phyloP scores from a whole-genome alignment of 2,329 filamentous ascomycete species.

The Trichoderma sp. region DNA sequence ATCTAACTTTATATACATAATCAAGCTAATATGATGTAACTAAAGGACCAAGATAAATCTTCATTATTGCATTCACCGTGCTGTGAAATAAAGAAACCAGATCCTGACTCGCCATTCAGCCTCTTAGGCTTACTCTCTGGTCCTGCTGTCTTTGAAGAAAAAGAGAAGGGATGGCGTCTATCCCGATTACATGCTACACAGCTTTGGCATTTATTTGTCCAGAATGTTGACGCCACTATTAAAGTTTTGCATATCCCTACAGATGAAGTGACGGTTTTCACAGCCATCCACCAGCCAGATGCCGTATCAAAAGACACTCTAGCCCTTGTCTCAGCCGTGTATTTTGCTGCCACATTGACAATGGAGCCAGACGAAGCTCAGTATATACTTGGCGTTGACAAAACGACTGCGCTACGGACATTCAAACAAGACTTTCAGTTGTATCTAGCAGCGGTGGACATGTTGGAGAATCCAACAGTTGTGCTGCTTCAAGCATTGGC shows the following conservation, averaged over 20 bases:
- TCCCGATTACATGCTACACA: constrained; percentile 33
- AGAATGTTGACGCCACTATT: constrained; percentile 35
- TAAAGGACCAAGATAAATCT: constrained; percentile 26
- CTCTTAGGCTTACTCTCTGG: constrained; percentile 39
- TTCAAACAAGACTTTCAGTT: constrained; percentile 43
- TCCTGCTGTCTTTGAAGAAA: constrained; percentile 27
- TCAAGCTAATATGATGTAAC: not conserved
- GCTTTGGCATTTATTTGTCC: constrained; percentile 37
- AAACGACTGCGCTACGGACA: constrained; percentile 30
- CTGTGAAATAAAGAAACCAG: constrained; percentile 11
- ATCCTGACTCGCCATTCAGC: constrained; percentile 34
- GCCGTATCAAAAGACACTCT: constrained; percentile 33
- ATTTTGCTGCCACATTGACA: constrained; percentile 49
- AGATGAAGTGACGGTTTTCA: constrained; percentile 39
- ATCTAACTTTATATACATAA: not conserved
- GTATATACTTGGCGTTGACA: constrained; percentile 31
- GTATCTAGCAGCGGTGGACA: constrained; percentile 42
- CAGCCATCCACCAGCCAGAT: constrained; percentile 35
- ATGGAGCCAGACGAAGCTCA: constrained; percentile 43
- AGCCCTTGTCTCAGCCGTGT: constrained; percentile 52
- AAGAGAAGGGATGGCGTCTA: constrained; percentile 31
- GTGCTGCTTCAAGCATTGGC: constrained; percentile 40
- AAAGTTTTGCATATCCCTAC: constrained; percentile 37
- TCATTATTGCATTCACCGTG: constrained; percentile 23
- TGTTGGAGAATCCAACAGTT: constrained; percentile 44